These are phyloP conservation scores for Suillus subluteus DNA, from an alignment of 768 basidiomycete species.

Conservation along the genomic window DNA sequence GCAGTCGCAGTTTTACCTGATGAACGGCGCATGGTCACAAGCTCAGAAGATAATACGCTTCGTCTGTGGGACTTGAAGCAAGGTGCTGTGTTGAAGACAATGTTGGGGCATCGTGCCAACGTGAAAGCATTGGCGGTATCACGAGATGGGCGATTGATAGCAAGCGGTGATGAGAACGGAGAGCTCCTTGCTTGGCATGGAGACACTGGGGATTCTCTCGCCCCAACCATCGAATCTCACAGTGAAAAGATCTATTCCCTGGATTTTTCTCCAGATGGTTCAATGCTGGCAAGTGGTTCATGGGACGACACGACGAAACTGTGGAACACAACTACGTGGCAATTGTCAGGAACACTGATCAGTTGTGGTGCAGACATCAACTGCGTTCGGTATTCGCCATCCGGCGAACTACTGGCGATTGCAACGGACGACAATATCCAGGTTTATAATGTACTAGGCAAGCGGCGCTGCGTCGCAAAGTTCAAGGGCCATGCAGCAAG, in stretches of 20 bases:
- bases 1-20: not conserved
- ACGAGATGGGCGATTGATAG: not conserved
- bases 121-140: not conserved
- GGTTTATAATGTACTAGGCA: not conserved
- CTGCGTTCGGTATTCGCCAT: not conserved
- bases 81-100: not conserved
- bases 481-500: not conserved
- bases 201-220: not conserved
- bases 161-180: not conserved
- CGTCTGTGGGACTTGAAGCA: conserved; percentile 1
- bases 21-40: not conserved
- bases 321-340: conserved; percentile 1
- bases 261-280: not conserved
- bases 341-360: not conserved
- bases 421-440: not conserved
- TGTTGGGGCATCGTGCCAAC: not conserved
- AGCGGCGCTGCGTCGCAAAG: not conserved
- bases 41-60: not conserved
- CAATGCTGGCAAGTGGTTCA: conserved; percentile 1
- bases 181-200: not conserved
- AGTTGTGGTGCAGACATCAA: not conserved
- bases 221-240: not conserved
- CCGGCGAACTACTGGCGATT: not conserved
- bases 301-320: not conserved
- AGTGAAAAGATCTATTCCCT: not conserved